Evolutionary conservation across 2,329 filamentous ascomycete genomes (phyloP).

Genomic region (Seiridium unicorne): DNA sequence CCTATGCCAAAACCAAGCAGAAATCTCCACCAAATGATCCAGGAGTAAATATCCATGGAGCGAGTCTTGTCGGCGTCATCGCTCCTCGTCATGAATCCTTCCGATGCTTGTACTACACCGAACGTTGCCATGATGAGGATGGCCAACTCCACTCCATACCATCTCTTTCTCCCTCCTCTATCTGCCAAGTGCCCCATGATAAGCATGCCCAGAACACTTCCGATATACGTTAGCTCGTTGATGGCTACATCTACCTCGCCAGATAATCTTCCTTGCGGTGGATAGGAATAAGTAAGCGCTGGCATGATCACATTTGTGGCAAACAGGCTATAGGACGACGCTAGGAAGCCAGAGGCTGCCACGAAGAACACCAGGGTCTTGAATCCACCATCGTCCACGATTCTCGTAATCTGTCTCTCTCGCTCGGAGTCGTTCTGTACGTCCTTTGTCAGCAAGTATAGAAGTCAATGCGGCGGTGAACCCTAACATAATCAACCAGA

Average conservation of each 20-base stretch:
- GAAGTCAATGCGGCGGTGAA: too few relatives aligned
- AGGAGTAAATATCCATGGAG: constrained; percentile 24
- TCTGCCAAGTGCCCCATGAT: constrained; percentile 22
- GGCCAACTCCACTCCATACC: constrained; percentile 24
- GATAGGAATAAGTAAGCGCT: constrained; percentile 23
- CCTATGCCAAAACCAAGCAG: constrained; percentile 26
- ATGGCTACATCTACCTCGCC: constrained; percentile 15
- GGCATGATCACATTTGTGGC: constrained; percentile 25
- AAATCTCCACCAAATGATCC: constrained; percentile 19
- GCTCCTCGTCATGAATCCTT: neutral
- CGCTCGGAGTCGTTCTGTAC: too few relatives aligned
- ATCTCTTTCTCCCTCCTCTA: constrained; percentile 18
- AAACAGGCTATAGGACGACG: constrained; percentile 27
- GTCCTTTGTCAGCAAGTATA: too few relatives aligned
- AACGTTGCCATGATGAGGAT: constrained; percentile 21
- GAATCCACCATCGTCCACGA: constrained; percentile 20
- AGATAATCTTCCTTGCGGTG: neutral
- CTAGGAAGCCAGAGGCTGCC: constrained; percentile 24
- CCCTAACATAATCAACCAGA: too few relatives aligned
- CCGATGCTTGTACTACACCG: constrained; percentile 16
- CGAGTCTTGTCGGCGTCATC: neutral
- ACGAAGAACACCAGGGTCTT: constrained; percentile 23
- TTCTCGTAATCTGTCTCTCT: neutral
- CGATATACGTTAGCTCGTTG: constrained; percentile 11
- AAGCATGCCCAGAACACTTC: constrained; percentile 21